Evolutionary conservation across 768 basidiomycete species (phyloP).

Genomic region (Boletellus emodensis): DNA sequence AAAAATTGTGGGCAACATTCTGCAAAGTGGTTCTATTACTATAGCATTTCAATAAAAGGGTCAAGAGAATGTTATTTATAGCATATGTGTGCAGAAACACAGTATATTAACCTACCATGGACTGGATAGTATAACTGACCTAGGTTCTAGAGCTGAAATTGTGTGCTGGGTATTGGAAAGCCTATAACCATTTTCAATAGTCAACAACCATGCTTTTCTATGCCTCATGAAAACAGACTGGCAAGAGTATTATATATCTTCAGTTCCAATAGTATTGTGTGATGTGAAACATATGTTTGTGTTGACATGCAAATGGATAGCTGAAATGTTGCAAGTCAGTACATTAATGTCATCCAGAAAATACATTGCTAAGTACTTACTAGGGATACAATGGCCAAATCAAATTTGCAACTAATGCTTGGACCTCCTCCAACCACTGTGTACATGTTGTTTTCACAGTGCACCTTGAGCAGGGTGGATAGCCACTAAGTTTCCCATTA

Average conservation of each 20-base stretch:
- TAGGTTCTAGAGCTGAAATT: too few species aligned
- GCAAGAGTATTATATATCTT: not conserved
- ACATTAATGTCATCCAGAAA: too few species aligned
- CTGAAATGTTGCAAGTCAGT: constrained; percentile 25
- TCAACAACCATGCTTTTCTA: not conserved
- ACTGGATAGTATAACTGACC: too few species aligned
- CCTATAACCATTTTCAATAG: not conserved
- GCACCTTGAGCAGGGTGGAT: not conserved
- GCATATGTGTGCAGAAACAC: constrained; percentile 6
- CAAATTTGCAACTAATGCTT: not conserved
- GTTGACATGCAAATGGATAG: constrained; percentile 15
- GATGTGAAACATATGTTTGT: constrained; percentile 31
- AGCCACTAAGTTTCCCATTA: constrained; percentile 16
- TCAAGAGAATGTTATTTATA: too few species aligned
- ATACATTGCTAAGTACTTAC: not conserved
- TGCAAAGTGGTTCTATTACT: constrained; percentile 17
- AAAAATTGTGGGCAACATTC: not conserved
- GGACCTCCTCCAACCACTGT: not conserved
- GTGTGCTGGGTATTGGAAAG: not conserved
- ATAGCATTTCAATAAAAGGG: too few species aligned
- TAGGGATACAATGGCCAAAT: not conserved
- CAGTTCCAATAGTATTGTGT: constrained; percentile 26
- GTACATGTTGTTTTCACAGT: not conserved
- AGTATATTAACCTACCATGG: too few species aligned
- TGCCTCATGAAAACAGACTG: not conserved